Evolutionary conservation across 2,329 filamentous ascomycete genomes (phyloP).

Genomic region (Pyrenochaeta sp.): DNA sequence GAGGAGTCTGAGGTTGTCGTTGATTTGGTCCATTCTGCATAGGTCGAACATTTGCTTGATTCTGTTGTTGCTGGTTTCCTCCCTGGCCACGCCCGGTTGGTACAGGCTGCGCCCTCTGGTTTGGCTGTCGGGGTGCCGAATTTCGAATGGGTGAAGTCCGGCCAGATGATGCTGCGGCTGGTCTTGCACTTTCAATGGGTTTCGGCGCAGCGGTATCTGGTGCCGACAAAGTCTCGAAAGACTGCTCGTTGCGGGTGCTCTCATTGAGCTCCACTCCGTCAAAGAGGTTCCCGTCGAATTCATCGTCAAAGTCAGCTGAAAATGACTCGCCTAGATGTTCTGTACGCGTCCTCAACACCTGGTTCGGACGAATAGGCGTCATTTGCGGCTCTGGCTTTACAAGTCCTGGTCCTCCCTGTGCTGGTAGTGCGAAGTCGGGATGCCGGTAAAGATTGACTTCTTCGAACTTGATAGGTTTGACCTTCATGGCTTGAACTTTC

Average conservation of each 20-base stretch:
- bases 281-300: slow-evolving; percentile 62
- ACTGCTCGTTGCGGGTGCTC: slow-evolving; percentile 69
- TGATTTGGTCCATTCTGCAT: slow-evolving; percentile 32
- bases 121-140: slow-evolving; percentile 26
- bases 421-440: slow-evolving; percentile 68
- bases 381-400: slow-evolving; percentile 38
- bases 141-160: slow-evolving; percentile 31
- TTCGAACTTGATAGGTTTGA: slow-evolving; percentile 77
- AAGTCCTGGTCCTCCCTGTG: slow-evolving; percentile 40
- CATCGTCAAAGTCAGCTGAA: slow-evolving; percentile 59
- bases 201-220: slow-evolving; percentile 20
- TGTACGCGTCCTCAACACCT: slow-evolving; percentile 34
- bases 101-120: slow-evolving; percentile 31
- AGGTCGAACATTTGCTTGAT: slow-evolving; percentile 27
- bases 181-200: slow-evolving; percentile 17
- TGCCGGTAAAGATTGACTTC: slow-evolving; percentile 83
- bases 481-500: slow-evolving; percentile 90
- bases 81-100: slow-evolving; percentile 30
- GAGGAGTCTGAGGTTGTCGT: slow-evolving; percentile 38
- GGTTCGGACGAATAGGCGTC: slow-evolving; percentile 31
- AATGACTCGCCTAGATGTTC: slow-evolving; percentile 45
- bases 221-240: slow-evolving; percentile 32
- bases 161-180: slow-evolving; percentile 25
- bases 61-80: slow-evolving; percentile 34
- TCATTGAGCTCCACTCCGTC: slow-evolving; percentile 64